A percentile compares a stretch with the other conserved stretches of the same genome.
These are phyloP conservation scores for Epichloe elymi DNA, from an alignment of 2,329 filamentous ascomycete species.

Conservation along the genomic window DNA sequence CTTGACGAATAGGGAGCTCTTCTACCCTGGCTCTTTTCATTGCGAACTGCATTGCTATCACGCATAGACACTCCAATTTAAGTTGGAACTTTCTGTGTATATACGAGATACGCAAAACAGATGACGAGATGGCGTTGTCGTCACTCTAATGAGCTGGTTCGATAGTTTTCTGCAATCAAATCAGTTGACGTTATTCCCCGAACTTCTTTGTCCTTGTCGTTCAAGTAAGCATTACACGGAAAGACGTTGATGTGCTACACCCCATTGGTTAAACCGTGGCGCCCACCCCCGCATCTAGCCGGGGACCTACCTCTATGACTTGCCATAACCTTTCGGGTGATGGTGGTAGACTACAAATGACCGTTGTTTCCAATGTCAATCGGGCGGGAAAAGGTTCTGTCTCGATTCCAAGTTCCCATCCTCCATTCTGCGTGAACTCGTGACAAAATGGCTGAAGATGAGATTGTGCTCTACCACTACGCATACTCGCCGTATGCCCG, in stretches of 20 bases:
- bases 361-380: neutral
- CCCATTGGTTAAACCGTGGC: neutral
- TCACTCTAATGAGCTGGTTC: neutral
- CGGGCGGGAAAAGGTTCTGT: neutral
- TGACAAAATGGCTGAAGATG: slow-evolving; percentile 10
- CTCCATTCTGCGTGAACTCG: neutral
- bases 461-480: slow-evolving; percentile 54
- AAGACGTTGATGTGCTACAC: neutral
- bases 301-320: neutral
- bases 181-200: neutral
- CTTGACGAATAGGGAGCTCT: neutral
- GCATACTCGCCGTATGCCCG: slow-evolving; percentile 50
- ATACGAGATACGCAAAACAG: neutral
- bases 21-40: neutral
- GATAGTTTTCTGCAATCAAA: neutral
- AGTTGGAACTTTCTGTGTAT: neutral
- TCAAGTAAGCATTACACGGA: neutral
- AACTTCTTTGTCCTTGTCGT: neutral
- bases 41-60: neutral
- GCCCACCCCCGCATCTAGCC: neutral
- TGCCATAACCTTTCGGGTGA: neutral
- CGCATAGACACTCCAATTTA: neutral
- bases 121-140: neutral
- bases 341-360: neutral
- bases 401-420: neutral